Conservation (phyloP, 257 asterid species). For the Voacanga thouarsii region DNA sequence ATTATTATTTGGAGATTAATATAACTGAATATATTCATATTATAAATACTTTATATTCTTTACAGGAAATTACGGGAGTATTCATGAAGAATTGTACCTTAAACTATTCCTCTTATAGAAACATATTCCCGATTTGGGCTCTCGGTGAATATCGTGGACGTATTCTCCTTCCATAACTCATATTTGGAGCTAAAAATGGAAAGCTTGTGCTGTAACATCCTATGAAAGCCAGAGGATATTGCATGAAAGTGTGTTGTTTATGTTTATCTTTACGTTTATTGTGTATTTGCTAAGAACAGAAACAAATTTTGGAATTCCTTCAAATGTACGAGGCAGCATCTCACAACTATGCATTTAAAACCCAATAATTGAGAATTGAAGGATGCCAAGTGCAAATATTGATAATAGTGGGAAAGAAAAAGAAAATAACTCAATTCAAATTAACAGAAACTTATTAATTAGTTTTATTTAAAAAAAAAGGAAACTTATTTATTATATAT, state of each 20-base stretch:
- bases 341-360: no score
- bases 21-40: background rate
- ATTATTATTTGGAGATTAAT: no score
- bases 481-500: no score
- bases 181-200: background rate
- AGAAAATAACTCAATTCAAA: no score
- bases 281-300: no score
- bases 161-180: conserved; percentile 7
- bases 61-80: conserved; percentile 43
- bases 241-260: background rate
- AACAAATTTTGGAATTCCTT: no score
- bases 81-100: conserved; percentile 41
- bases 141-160: conserved; percentile 36
- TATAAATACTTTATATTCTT: background rate
- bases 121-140: conserved; percentile 52
- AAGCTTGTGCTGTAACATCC: background rate
- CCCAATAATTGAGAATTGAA: no score
- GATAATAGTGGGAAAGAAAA: no score
- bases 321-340: background rate
- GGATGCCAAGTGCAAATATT: background rate
- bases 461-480: no score
- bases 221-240: background rate
- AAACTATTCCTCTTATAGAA: conserved; percentile 37
- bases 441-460: no score
- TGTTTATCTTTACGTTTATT: background rate